Conservation (phyloP, 768 basidiomycete species). For the Exsudoporus frostii region DNA sequence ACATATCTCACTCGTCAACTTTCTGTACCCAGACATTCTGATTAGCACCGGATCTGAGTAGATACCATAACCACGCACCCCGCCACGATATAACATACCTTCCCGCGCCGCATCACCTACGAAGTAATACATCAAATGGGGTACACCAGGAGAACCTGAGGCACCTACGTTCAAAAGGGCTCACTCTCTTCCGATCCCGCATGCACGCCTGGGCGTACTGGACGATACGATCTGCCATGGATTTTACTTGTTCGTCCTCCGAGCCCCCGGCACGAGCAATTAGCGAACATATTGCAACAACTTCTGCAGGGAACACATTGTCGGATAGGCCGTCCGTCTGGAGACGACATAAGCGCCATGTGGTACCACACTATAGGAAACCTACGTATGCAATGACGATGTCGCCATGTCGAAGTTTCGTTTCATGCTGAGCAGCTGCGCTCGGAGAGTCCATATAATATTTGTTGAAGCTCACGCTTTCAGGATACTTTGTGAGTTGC, state of each 20-base stretch:
- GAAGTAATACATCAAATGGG: conserved; percentile 3
- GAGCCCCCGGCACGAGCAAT: conserved; percentile 52
- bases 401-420: conserved; percentile 50
- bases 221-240: conserved; percentile 70
- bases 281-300: conserved; percentile 66
- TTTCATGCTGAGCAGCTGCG: conserved; percentile 44
- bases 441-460: conserved; percentile 37
- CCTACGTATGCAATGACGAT: conserved; percentile 49
- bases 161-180: conserved; percentile 70
- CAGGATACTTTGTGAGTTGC: conserved; percentile 37
- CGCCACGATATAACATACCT: conserved; percentile 64
- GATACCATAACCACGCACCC: conserved; percentile 49
- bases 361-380: neutral
- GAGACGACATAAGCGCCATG: conserved; percentile 3
- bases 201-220: conserved; percentile 69
- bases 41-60: conserved; percentile 7
- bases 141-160: neutral
- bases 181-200: conserved; percentile 58
- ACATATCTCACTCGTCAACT: conserved; percentile 66
- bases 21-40: conserved; percentile 45
- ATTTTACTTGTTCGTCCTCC: conserved; percentile 62
- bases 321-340: conserved; percentile 58
- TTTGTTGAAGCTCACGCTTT: conserved; percentile 2
- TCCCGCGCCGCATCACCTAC: conserved; percentile 63
- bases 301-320: conserved; percentile 64